Conservation (phyloP, 352 stramenopile species). For the Phytophthora lateralis region DNA sequence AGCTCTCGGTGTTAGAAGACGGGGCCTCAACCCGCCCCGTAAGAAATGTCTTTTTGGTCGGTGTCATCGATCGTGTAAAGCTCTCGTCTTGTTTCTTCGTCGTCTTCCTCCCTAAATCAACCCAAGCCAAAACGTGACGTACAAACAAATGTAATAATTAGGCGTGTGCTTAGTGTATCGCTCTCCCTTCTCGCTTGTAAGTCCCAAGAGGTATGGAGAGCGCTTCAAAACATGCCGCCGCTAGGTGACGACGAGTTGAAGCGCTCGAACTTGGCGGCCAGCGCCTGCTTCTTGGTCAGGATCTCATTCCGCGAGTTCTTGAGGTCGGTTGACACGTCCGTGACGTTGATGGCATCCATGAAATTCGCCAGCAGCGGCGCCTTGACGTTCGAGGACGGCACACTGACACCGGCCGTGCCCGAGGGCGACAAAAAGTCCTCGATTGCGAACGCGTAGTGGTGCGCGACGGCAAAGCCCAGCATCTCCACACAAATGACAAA, state of each 20-base stretch:
- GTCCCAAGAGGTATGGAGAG: neutral
- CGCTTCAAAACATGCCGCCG: conserved; percentile 57
- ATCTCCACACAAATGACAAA: conserved; percentile 96
- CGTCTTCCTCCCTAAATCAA: neutral
- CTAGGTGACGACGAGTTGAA: conserved; percentile 65
- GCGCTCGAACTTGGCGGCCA: conserved; percentile 85
- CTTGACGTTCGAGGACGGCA: conserved; percentile 83
- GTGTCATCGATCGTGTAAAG: conserved; percentile 24
- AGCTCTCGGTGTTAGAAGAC: conserved; percentile 46
- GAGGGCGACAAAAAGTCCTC: conserved; percentile 83
- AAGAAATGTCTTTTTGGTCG: conserved; percentile 41
- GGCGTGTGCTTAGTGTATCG: conserved; percentile 35
- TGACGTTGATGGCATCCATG: conserved; percentile 91
- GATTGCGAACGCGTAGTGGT: conserved; percentile 94
- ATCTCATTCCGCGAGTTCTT: conserved; percentile 88
- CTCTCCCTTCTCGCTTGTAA: conserved; percentile 13
- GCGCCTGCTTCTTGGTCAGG: conserved; percentile 88
- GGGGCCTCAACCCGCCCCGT: conserved; percentile 31
- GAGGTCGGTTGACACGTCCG: conserved; percentile 85
- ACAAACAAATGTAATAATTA: conserved; percentile 47
- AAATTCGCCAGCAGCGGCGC: conserved; percentile 87
- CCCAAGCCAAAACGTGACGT: conserved; percentile 4
- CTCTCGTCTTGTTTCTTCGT: conserved; percentile 7
- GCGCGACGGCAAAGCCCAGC: conserved; percentile 91
- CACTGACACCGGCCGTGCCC: conserved; percentile 25